Percentiles rank a stretch among this genome's conserved stretches.
These are phyloP conservation scores for Serendipita indica DNA, from an alignment of 768 basidiomycete species.

Conservation along the genomic window DNA sequence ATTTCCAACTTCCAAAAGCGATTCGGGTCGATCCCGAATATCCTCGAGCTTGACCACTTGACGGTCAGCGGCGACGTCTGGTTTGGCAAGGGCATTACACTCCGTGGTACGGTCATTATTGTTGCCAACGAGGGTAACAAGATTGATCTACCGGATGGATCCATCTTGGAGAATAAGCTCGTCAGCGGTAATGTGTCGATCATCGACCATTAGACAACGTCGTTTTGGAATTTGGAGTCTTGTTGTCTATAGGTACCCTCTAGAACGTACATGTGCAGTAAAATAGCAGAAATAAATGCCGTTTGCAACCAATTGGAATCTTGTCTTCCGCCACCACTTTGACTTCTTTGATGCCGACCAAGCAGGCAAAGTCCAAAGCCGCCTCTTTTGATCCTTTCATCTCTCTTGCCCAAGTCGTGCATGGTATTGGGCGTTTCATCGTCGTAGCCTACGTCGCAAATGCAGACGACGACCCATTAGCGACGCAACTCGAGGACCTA, in stretches of 20 bases:
- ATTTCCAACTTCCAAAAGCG: constrained; percentile 44
- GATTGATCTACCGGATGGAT: constrained; percentile 74
- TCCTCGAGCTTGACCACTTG: constrained; percentile 84
- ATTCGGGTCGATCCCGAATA: constrained; percentile 86
- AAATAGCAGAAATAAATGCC: no score
- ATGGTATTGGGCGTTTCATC: background rate
- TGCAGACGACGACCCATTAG: background rate
- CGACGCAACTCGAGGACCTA: background rate
- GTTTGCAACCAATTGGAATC: no score
- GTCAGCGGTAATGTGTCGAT: constrained; percentile 76
- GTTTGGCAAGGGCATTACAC: constrained; percentile 74
- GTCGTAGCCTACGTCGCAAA: background rate
- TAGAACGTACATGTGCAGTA: no score
- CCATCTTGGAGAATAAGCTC: constrained; percentile 62
- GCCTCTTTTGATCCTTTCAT: background rate
- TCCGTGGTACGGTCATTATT: constrained; percentile 81
- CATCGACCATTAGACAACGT: constrained; percentile 33
- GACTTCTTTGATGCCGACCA: no score
- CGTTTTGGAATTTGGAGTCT: background rate
- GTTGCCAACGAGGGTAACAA: constrained; percentile 71
- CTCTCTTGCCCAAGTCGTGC: background rate
- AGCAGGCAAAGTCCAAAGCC: no score
- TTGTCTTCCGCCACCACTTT: no score
- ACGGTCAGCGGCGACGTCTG: constrained; percentile 85
- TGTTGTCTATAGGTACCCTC: background rate